Evolutionary conservation across 2,329 filamentous ascomycete species (phyloP).

Genomic region (Parascedosporium putredinis): DNA sequence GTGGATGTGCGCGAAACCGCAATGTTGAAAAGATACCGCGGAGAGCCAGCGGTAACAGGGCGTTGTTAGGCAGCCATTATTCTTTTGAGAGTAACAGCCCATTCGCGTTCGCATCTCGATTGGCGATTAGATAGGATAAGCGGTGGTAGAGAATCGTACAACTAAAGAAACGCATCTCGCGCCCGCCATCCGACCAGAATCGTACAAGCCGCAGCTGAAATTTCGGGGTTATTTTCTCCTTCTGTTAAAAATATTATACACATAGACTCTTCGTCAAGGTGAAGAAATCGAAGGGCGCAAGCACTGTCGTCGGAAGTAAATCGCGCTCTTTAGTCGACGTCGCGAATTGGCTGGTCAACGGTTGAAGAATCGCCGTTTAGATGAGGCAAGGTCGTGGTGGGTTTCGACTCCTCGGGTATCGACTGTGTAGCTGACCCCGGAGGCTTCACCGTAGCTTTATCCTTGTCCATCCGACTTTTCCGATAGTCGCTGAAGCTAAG

Average conservation of each 20-base stretch:
- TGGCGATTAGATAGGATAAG: too few relatives aligned
- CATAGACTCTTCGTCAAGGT: background rate
- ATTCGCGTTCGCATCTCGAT: too few relatives aligned
- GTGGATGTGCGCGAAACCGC: too few relatives aligned
- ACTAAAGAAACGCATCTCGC: background rate
- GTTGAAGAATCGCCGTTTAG: background rate
- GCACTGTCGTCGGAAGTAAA: slow-evolving; percentile 3
- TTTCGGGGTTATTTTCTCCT: background rate
- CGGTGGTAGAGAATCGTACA: background rate
- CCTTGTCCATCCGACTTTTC: slow-evolving; percentile 46
- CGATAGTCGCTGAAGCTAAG: slow-evolving; percentile 56
- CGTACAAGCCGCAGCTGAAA: background rate
- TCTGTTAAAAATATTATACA: slow-evolving; percentile 8
- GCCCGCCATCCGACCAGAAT: background rate
- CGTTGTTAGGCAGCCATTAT: too few relatives aligned
- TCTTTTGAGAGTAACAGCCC: too few relatives aligned
- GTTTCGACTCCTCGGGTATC: slow-evolving; percentile 8
- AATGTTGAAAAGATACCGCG: too few relatives aligned
- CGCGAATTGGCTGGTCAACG: background rate
- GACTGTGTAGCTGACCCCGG: slow-evolving; percentile 14
- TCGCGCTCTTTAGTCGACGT: background rate
- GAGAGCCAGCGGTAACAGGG: too few relatives aligned
- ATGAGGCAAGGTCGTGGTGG: background rate
- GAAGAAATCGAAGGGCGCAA: too few relatives aligned
- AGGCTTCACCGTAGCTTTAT: slow-evolving; percentile 28